Evolutionary conservation across 305 asterid genomes (phyloP), one percentile per base, ranked within the genome.

Genomic region (Fraxinus sp.): DNA sequence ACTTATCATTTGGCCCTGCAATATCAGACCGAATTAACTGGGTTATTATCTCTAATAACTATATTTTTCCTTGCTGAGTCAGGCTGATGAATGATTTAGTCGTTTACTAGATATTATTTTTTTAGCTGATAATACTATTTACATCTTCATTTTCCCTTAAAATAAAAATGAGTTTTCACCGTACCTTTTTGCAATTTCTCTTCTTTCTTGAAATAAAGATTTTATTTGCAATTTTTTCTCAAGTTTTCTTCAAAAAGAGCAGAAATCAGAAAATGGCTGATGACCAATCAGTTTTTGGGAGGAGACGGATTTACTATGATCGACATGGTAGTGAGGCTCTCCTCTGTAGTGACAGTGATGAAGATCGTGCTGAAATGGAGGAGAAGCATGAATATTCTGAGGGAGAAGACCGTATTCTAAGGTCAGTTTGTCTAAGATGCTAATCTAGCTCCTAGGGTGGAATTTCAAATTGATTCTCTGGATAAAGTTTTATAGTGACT

Each of bases 251-350:
- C 83, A 83, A 90, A 82, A 88, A 85, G 88, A 89, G 85, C 98
- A 97, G 99, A 87, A 97, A 94, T 87, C 98, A 93, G 92, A 91
- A 97, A 91, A 97, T 94, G 98, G 92, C 97, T 83, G 98, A 94
- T 86, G 98, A 97, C 85, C 98, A 97, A 80, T 94, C 99, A 35
- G 98, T 97, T 36, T 88, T 92, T 62, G 98, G 98, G 86, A 93
- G 96, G 78, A 90, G 98, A 82, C 93, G 95, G 52, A 97, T 97
- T 82, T 97, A 97, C 87, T 97, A 96, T 84, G 98, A 94, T 86
- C 90, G 89, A 79, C 92, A 92, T 81, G 95, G 97, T 82, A 89
- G 97, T 77, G 99, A 97, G 93, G 94, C 98, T 44, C 89, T 97
- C 82, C 85, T 97, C 82, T 93, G 99, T 85, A 97, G 99, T 80